phyloP scores from a whole-genome alignment of 495 filamentous ascomycete genomes.

The Aspergillus kassunensis region DNA sequence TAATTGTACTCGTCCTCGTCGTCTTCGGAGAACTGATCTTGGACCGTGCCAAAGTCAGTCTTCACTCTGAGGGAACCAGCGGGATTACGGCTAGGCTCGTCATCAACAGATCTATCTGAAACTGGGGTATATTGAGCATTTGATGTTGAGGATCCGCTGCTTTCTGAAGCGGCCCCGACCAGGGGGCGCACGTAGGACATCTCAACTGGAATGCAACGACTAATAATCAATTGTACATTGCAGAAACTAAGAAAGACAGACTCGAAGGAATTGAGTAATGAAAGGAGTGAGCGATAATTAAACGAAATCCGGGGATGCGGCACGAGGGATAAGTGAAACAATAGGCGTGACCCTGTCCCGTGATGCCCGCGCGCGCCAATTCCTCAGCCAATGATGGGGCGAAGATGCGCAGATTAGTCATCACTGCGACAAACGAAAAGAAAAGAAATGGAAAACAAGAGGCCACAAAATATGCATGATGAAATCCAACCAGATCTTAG shows the following conservation, averaged over 20 bases:
- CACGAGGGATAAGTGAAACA: constrained; percentile 2
- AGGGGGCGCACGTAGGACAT: constrained; percentile 28
- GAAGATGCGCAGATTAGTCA: neutral
- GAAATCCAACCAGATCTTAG: neutral
- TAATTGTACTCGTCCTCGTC: constrained; percentile 32
- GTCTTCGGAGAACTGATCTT: constrained; percentile 7
- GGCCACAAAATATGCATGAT: too few relatives aligned
- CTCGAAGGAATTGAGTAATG: neutral
- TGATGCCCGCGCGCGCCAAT: constrained; percentile 7
- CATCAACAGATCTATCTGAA: constrained; percentile 33
- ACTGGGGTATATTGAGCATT: constrained; percentile 34
- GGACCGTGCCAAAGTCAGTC: constrained; percentile 31
- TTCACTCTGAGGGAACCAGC: constrained; percentile 28
- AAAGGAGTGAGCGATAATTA: too few relatives aligned
- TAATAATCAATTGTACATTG: neutral
- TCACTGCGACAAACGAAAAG: neutral
- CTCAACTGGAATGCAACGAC: neutral
- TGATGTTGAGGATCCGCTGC: constrained; percentile 27
- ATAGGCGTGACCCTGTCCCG: constrained; percentile 4
- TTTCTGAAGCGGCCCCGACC: constrained; percentile 23
- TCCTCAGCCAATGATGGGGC: constrained; percentile 3
- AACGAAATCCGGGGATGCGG: neutral
- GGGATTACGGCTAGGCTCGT: constrained; percentile 20
- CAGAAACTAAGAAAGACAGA: neutral
- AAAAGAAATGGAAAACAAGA: neutral